Base-by-base conservation (phyloP, 2,329 filamentous ascomycete species). In the Cadophora sp. region DNA sequence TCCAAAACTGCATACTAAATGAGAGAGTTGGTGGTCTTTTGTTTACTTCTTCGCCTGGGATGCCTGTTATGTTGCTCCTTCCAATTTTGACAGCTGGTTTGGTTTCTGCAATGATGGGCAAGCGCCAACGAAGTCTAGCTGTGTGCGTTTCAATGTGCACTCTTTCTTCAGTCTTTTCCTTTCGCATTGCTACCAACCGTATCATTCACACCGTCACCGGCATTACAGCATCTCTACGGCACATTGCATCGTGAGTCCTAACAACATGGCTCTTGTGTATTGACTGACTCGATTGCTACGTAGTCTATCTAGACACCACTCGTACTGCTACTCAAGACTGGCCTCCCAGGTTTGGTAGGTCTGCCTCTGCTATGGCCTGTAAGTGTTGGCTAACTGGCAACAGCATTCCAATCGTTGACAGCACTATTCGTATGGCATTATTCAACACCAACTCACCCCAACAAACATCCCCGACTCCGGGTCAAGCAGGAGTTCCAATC, bases 161-260 rank as follows among this genome's bases (percentile, higher is more conserved):
- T 56, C 11, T 64, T 14, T 51, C 39, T 59, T 36, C 56, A 18
- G 11, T n/a, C 24, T 36, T 62, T n/a, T 30, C 27, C 27, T n/a
- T 11, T 47, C 39, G 20, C 16, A 45, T 66, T 47, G 48, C 41
- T 41, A 58, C 18, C 36, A 64, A 33, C 56, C 48, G 41, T 45
- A 55, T 61, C 53, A 69, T 41, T 59, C n/a, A 51, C 39, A 58
- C 47, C 27, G 58, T 59, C 39, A 64, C 51, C 47, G 45, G 48
- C 59, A 65, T 76, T 45, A 68, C 48, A 71, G 43, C n/a, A 71
- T 70, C 60, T 51, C 61, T 71, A 70, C 30, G 33, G 11, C n/a
- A n/a, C 59, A 58, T 45, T 69, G 56, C 58, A 66, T 65, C 53
- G 68, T 68, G 43, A 66, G 66, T 62, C 22, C 33, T 14, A 30